Base-by-base conservation (phyloP, 2,329 filamentous ascomycete genomes). In the Aureobasidium sp. region DNA sequence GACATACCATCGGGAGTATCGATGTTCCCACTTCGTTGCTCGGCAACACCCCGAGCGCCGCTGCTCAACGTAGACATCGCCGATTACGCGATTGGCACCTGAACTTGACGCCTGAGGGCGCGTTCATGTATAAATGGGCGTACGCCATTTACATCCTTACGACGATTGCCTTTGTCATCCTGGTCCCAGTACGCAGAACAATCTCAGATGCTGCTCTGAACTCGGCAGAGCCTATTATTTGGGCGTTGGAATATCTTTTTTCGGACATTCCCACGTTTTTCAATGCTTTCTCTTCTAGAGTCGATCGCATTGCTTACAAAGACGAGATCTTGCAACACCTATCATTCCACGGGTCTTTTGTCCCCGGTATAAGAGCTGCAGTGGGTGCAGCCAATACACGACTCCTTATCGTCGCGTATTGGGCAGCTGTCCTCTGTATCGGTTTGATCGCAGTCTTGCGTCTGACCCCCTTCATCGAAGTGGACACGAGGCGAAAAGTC, bases 401-500 rank as follows among this genome's bases (percentile, higher is more conserved):
- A n/a, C 84, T 97, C 1, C 68, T 89, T 4, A 78, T 97, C 20
- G 83, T 83, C 61, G 83, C 75, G 3, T 96, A 96, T 78, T 97
- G 88, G 80, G 66, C 87, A 0, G 67, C 75, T 4, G 84, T 95
- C 61, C 82, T 97, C 17, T 72, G 83, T 17, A 71, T 85, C 1
- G 94, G 93, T 0, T 80, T 97, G 39, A 75, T 85, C 1, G 79
- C 90, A 1, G 91, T 97, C n/a, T 76, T 85, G 11, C 80, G 89
- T 4, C 90, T 97, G 8, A 84, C 94, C 58, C 89, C 88, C 44
- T 79, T 90, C 55, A 92, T 89, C 67, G 92, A 97, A 75, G 93
- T 99, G 51, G 94, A 99, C 75, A 99, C 94, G 1, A 85, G 94
- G 55, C 86, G 94, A 56, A 99, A 99, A 75, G 90, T 97, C 27